Conservation (phyloP, 768 basidiomycete species). For the Boletellus ananas region DNA sequence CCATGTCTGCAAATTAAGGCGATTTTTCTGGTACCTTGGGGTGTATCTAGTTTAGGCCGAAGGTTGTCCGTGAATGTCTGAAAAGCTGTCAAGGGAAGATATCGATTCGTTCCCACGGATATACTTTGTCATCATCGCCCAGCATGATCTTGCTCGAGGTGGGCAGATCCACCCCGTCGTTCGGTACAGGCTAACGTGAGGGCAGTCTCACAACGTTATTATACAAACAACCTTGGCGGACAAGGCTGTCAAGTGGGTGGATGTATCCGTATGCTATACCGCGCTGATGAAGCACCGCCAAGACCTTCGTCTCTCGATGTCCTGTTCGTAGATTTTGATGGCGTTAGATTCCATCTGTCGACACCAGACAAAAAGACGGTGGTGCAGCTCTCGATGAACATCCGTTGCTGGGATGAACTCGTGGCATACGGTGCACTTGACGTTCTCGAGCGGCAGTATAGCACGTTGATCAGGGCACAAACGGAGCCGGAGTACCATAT, state of each 20-base stretch:
- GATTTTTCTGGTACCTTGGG: constrained; percentile 13
- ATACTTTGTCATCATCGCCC: constrained; percentile 15
- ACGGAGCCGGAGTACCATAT: constrained; percentile 89
- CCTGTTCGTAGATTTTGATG: constrained; percentile 96
- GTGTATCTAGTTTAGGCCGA: background rate
- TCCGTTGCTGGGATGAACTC: constrained; percentile 95
- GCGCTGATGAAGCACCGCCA: constrained; percentile 17
- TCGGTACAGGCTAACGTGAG: constrained; percentile 7
- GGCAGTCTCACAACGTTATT: constrained; percentile 85
- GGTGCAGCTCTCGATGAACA: constrained; percentile 90
- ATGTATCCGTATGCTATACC: background rate
- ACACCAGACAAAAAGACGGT: constrained; percentile 81
- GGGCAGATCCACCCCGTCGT: constrained; percentile 1
- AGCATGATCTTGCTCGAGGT: constrained; percentile 87
- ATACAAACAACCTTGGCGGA: constrained; percentile 87
- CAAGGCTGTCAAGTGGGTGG: constrained; percentile 74
- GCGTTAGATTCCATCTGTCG: constrained; percentile 90
- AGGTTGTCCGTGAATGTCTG: constrained; percentile 3
- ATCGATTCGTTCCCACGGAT: constrained; percentile 28
- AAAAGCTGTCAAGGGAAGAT: constrained; percentile 23
- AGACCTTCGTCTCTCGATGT: constrained; percentile 93
- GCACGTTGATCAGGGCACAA: constrained; percentile 57
- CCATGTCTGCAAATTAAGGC: constrained; percentile 21
- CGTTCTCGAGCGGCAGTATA: constrained; percentile 80
- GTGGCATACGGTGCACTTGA: constrained; percentile 81